Evolutionary conservation across 2,329 filamentous ascomycete species (phyloP).

Genomic region (Monascus ruber): DNA sequence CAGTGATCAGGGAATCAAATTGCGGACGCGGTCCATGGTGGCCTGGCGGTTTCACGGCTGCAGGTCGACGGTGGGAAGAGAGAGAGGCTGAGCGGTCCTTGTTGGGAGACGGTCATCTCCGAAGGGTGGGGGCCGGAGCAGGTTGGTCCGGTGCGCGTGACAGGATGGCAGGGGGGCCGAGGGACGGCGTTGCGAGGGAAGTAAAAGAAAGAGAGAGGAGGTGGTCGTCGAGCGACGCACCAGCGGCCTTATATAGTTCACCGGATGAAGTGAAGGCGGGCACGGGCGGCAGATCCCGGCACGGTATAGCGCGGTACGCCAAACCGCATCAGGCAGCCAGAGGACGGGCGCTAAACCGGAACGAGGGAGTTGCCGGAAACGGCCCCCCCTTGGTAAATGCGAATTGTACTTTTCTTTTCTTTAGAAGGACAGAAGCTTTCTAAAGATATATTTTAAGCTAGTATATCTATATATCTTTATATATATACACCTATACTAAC

Average conservation of each 20-base stretch:
- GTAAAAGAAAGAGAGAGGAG: background rate
- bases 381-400: background rate
- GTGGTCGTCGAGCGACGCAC: background rate
- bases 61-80: background rate
- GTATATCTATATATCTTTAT: no score
- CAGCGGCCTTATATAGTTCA: background rate
- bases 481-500: no score
- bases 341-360: background rate
- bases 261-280: background rate
- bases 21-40: background rate
- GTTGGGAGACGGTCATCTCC: background rate
- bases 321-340: background rate
- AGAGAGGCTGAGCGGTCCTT: background rate
- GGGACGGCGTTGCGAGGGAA: background rate
- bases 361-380: background rate
- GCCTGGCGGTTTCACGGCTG: background rate
- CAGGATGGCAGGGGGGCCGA: no score
- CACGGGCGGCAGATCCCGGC: background rate
- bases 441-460: no score
- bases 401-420: background rate
- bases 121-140: background rate
- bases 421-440: no score
- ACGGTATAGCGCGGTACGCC: background rate
- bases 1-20: background rate
- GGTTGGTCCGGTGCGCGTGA: background rate